Evolutionary conservation across 352 stramenopile genomes (phyloP), one percentile per base, ranked within the genome.

Genomic region (Pilasporangium apinafurcum): DNA sequence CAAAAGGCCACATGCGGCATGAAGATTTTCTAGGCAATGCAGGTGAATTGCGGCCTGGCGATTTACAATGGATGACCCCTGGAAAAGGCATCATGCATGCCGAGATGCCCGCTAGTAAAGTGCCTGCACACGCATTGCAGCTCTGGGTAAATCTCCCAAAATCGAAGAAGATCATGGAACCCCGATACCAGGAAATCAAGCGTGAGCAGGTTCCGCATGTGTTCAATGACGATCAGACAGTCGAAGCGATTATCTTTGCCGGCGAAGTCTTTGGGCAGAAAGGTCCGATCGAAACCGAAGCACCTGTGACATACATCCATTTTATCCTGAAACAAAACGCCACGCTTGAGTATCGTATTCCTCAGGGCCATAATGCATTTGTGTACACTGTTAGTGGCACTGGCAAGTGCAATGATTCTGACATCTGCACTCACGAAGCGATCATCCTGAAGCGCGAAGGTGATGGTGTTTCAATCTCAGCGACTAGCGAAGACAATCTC

Each of bases 1-100:
- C 38, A 22, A 44, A 78, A 35, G 82, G 84, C 28, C 67, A 70
- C 10, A 76, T 95, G 46, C 47, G 56, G 1, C 84, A 95, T 57
- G 50, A 77, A 26, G 82, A 95, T 65, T 84, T 59, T 37, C 37
- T 31, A 4, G 51, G 51, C 27, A 31, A 59, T 27, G 51, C 47
- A 21, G 51, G 51, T 29, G 30, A 54, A 35, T 28, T 59, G 3
- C 12, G 14, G 4, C 41, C 45, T 25, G 51, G 51, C 4, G 51
- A 56, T 27, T 37, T 59, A n/a, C 51, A 59, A 32, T 59, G 51
- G 51, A 59, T 59, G 51, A 46, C 26, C n/a, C 31, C 45, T 25
- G 51, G 45, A n/a, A 18, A 51, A 9, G 70, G 64, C 3, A 83
- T 83, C 29, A 41, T 80, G 18, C 70, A 83, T 27, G 62, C 70